These are phyloP conservation scores for Trichocladium uniseriatum DNA, from an alignment of 495 filamentous ascomycete genomes.

Conservation along the genomic window DNA sequence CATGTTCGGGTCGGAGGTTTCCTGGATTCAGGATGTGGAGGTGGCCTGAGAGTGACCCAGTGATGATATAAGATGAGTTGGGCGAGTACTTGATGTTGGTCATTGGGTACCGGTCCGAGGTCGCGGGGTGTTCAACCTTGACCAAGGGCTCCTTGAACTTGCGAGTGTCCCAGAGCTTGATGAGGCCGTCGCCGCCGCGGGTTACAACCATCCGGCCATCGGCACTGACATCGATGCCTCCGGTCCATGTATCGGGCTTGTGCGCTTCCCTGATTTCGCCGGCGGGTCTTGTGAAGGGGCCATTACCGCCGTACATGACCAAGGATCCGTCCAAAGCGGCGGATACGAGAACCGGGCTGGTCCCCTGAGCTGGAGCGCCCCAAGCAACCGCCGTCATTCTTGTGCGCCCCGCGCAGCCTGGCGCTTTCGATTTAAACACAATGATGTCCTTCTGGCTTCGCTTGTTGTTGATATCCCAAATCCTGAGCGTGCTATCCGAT, in stretches of 20 bases:
- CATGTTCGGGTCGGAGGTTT: conserved; percentile 71
- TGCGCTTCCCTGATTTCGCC: conserved; percentile 84
- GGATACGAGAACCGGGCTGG: conserved; percentile 69
- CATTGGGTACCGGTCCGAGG: conserved; percentile 70
- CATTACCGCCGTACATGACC: conserved; percentile 85
- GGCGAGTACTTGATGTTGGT: conserved; percentile 86
- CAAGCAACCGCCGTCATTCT: conserved; percentile 90
- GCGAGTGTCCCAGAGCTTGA: conserved; percentile 87
- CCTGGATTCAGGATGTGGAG: conserved; percentile 90
- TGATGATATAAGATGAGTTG: conserved; percentile 69
- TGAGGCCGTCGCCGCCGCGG: conserved; percentile 75
- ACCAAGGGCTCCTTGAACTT: conserved; percentile 88
- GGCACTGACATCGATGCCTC: conserved; percentile 81
- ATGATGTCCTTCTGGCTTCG: conserved; percentile 85
- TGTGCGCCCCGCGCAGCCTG: conserved; percentile 79
- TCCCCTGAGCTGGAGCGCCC: conserved; percentile 69
- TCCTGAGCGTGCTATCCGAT: conserved; percentile 85
- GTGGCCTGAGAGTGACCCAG: conserved; percentile 77
- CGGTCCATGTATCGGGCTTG: conserved; percentile 76
- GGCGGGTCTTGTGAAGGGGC: conserved; percentile 75
- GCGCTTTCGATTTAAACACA: conserved; percentile 81
- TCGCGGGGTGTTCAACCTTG: conserved; percentile 69
- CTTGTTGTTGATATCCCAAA: conserved; percentile 91
- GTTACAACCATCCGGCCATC: conserved; percentile 87
- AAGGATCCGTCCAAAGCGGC: conserved; percentile 84